These are phyloP conservation scores for Lactarius pseudohatsudake DNA, from an alignment of 768 basidiomycete genomes.

Conservation along the genomic window DNA sequence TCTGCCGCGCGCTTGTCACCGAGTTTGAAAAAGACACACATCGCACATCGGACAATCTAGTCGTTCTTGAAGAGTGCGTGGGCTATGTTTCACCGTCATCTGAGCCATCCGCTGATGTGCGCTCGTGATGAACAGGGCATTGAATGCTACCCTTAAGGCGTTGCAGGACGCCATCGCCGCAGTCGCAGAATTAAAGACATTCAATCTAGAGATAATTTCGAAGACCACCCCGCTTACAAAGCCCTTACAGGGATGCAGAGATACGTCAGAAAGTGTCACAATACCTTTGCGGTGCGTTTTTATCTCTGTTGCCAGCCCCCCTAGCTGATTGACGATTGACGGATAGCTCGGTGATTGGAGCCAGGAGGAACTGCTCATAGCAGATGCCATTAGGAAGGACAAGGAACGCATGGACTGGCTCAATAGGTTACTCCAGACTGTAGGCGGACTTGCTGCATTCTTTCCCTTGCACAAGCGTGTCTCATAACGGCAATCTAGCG, in stretches of 20 bases:
- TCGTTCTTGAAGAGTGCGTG: slow-evolving; percentile 21
- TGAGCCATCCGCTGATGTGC: neutral
- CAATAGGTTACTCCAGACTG: slow-evolving; percentile 9
- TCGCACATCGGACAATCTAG: slow-evolving; percentile 13
- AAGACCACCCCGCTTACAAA: slow-evolving; percentile 13
- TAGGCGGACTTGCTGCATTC: neutral
- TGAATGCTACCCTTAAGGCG: slow-evolving; percentile 12
- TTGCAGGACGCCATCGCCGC: slow-evolving; percentile 12
- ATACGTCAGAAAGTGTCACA: slow-evolving; percentile 14
- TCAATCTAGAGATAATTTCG: slow-evolving; percentile 9
- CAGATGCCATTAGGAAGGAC: slow-evolving; percentile 10
- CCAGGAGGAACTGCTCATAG: neutral
- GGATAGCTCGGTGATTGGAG: slow-evolving; percentile 8
- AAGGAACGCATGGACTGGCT: slow-evolving; percentile 17
- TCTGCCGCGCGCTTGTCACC: slow-evolving; percentile 22
- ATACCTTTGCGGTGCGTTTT: slow-evolving; percentile 16
- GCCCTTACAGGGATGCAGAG: neutral
- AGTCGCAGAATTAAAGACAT: slow-evolving; percentile 19
- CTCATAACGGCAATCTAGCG: slow-evolving; percentile 3
- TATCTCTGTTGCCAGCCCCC: neutral
- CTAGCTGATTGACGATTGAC: neutral
- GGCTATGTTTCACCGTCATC: neutral
- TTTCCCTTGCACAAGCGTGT: neutral
- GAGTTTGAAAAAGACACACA: slow-evolving; percentile 12
- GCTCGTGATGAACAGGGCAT: slow-evolving; percentile 8